Percentiles rank a stretch among this genome's conserved stretches.
phyloP scores from a whole-genome alignment of 768 basidiomycete species.

The Agaricus sinodeliciosus region DNA sequence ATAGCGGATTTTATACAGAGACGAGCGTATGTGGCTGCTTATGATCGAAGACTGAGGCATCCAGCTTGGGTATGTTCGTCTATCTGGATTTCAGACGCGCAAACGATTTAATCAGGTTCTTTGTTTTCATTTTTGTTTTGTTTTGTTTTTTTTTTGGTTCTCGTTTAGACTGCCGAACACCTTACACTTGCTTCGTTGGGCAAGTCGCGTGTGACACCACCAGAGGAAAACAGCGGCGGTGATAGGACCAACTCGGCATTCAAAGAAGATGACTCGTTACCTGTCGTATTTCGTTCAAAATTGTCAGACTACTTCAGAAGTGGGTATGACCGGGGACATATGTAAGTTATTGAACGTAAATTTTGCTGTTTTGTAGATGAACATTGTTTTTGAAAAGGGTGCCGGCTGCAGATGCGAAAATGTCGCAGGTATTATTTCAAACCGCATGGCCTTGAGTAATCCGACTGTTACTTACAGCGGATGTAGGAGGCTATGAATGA shows the following conservation, averaged over 20 bases:
- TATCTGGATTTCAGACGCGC: no score
- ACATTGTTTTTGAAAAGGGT: conserved; percentile 47
- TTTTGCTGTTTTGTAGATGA: background rate
- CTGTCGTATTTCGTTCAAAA: conserved; percentile 70
- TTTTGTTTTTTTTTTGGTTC: background rate
- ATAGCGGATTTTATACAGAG: conserved; percentile 73
- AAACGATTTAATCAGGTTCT: no score
- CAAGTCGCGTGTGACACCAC: conserved; percentile 15
- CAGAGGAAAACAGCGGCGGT: conserved; percentile 32
- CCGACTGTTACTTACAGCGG: background rate
- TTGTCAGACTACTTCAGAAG: conserved; percentile 88
- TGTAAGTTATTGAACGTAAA: conserved; percentile 67
- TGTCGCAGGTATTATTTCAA: conserved; percentile 53
- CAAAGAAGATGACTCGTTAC: conserved; percentile 76
- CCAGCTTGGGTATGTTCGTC: conserved; percentile 84
- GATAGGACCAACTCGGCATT: conserved; percentile 78
- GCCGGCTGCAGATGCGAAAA: conserved; percentile 93
- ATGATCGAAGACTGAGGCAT: conserved; percentile 86
- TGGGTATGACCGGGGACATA: conserved; percentile 95
- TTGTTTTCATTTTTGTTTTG: no score
- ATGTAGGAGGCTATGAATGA: conserved; percentile 86
- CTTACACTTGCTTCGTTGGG: conserved; percentile 73
- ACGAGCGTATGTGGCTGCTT: conserved; percentile 81
- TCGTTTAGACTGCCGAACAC: conserved; percentile 87
- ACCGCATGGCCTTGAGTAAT: background rate